Evolutionary conservation across 768 basidiomycete species (phyloP), one percentile per base, ranked within the genome.

Genomic region (Kwoniella sp.): DNA sequence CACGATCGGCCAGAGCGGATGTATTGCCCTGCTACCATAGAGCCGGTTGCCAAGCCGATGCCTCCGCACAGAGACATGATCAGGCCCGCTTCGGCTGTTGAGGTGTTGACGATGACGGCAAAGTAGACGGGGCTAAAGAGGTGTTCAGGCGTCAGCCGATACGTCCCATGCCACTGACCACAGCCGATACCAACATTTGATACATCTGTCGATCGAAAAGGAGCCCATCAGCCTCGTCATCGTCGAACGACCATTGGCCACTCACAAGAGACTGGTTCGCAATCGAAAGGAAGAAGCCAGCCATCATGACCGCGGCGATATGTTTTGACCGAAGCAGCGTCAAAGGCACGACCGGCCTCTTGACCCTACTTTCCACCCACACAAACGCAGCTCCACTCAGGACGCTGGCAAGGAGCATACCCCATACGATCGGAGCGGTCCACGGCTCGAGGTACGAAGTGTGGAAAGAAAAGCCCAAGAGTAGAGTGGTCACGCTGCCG

Each of bases 391-490:
- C 42, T 3, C 44, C 19, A 2, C 45, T 41, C n/a, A 65, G 4
- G 11, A 57, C 37, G 2, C 59, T 46, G 3, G 60, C 53, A 6
- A 71, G 38, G 8, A 74, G 43, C 33, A 67, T 53, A 4, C 66
- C 65, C 67, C 65, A 74, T 3, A 74, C 73, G 11, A 60, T 53
- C 10, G 61, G 61, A 11, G 65, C 50, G 10, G 65, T 60, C 73
- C 73, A 74, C 1, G 69, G 65, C 33, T 65, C 46, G 32, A 74
- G 59, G 41, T 58, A 70, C 5, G 70, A 70, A 3, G 73, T 74
- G 46, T 69, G 73, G 55, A 72, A 72, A 9, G 69, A 69, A 8
- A 74, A 57, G 25, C 70, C 73, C 5, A 74, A 57, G 28, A 74
- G 54, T 22, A 74, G 64, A 5, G 65, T 56, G 9, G 69, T 63